Percentiles rank a stretch among this genome's conserved stretches.
These are phyloP conservation scores for Barbarea vulgaris DNA, from an alignment of 345 rosid species.

Conservation along the genomic window DNA sequence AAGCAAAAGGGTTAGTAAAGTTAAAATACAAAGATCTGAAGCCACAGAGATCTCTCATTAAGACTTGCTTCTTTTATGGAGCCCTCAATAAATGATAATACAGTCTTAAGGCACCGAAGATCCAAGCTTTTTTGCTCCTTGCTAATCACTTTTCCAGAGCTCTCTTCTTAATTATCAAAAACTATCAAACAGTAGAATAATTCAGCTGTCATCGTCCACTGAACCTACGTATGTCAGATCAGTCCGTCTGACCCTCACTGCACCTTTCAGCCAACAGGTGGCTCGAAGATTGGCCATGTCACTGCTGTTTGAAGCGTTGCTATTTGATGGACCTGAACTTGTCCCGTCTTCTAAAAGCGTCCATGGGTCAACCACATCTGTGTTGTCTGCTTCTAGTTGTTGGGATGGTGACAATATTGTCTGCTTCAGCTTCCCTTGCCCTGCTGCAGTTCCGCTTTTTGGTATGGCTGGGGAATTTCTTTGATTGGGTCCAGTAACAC, in stretches of 20 bases:
- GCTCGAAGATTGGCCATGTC: slow-evolving; percentile 86
- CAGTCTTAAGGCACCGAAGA: slow-evolving; percentile 29
- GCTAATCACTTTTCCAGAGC: slow-evolving; percentile 20
- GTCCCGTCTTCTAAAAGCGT: slow-evolving; percentile 90
- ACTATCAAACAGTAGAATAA: slow-evolving; percentile 28
- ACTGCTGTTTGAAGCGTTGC: slow-evolving; percentile 55
- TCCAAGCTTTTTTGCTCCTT: slow-evolving; percentile 37
- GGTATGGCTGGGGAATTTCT: slow-evolving; percentile 51
- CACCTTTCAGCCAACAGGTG: slow-evolving; percentile 91
- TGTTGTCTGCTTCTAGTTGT: slow-evolving; percentile 58
- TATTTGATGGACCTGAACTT: slow-evolving; percentile 63
- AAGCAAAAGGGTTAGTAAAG: slow-evolving; percentile 41
- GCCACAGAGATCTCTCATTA: slow-evolving; percentile 32
- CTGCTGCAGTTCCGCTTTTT: slow-evolving; percentile 46
- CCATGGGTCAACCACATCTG: slow-evolving; percentile 89
- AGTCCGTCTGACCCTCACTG: slow-evolving; percentile 81
- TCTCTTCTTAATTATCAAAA: slow-evolving; percentile 10
- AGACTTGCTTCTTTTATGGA: slow-evolving; percentile 31
- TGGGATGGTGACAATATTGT: slow-evolving; percentile 40
- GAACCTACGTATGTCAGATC: slow-evolving; percentile 87
- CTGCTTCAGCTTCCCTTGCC: slow-evolving; percentile 63
- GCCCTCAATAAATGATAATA: slow-evolving; percentile 29
- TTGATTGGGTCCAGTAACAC: slow-evolving; percentile 44
- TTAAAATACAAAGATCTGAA: slow-evolving; percentile 39
- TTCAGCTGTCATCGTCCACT: slow-evolving; percentile 90